phyloP scores from a whole-genome alignment of 2,329 filamentous ascomycete genomes.

The Pleoardoris graminearum region DNA sequence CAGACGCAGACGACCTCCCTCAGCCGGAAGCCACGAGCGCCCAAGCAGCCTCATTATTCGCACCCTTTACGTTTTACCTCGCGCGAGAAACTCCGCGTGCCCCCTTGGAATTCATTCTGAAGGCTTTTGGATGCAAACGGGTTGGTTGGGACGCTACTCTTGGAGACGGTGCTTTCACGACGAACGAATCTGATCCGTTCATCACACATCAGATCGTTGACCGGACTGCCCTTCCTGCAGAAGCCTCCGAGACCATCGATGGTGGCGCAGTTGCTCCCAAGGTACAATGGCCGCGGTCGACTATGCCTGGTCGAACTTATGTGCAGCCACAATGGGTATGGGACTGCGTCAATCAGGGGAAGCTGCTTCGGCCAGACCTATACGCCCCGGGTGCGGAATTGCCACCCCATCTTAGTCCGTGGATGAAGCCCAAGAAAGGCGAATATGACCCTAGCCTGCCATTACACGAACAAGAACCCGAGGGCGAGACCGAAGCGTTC shows the following conservation, averaged over 20 bases:
- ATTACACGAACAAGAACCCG: conserved; percentile 84
- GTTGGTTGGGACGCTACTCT: conserved; percentile 93
- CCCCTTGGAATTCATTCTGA: conserved; percentile 88
- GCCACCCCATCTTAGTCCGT: conserved; percentile 93
- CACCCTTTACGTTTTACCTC: conserved; percentile 86
- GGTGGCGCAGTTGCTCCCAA: conserved; percentile 50
- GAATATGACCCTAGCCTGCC: conserved; percentile 89
- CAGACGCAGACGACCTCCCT: conserved; percentile 81
- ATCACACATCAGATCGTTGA: conserved; percentile 98
- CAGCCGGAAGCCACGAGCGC: conserved; percentile 72
- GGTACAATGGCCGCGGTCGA: conserved; percentile 61
- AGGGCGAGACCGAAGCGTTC: conserved; percentile 77
- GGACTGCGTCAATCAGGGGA: conserved; percentile 93
- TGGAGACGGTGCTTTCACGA: conserved; percentile 89
- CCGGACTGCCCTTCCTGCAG: conserved; percentile 67
- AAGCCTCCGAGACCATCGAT: conserved; percentile 47
- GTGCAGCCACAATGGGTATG: conserved; percentile 98
- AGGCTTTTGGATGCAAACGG: conserved; percentile 92
- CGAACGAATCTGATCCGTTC: conserved; percentile 79
- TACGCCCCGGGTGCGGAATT: conserved; percentile 89
- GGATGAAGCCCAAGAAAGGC: conserved; percentile 83
- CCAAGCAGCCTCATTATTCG: conserved; percentile 76
- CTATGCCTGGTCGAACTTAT: conserved; percentile 89
- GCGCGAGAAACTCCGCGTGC: conserved; percentile 91
- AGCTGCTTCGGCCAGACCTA: conserved; percentile 80